Conservation (phyloP, 1,284 basidiomycete genomes). For the Ceratobasidium sp. region DNA sequence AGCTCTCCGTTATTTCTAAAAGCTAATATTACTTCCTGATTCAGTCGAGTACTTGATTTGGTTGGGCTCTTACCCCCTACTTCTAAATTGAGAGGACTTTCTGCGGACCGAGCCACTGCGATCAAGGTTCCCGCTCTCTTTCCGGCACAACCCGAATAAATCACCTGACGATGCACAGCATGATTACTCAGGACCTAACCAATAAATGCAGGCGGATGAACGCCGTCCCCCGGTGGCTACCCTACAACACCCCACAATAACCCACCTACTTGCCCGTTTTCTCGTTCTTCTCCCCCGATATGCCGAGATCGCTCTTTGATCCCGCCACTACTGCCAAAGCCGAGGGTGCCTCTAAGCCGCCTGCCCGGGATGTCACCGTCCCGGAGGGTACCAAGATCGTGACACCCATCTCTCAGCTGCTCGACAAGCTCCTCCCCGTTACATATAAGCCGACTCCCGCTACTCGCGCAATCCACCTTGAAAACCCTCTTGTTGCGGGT, state of each 20-base stretch:
- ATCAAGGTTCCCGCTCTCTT: no score
- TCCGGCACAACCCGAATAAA: slow-evolving; percentile 29
- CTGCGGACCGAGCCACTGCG: no score
- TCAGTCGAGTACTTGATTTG: no score
- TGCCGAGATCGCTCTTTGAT: slow-evolving; percentile 37
- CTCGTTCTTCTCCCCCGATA: background rate
- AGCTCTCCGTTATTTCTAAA: no score
- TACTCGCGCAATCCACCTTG: background rate
- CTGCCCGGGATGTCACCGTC: slow-evolving; percentile 23
- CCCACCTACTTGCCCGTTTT: background rate
- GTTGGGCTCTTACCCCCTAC: no score
- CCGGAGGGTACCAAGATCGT: slow-evolving; percentile 11
- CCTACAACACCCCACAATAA: slow-evolving; percentile 13
- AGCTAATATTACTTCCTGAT: no score
- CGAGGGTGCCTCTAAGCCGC: background rate
- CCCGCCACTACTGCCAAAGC: slow-evolving; percentile 28
- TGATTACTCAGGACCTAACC: slow-evolving; percentile 25
- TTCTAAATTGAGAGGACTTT: no score
- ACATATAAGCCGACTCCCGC: slow-evolving; percentile 3
- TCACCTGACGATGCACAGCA: slow-evolving; percentile 20
- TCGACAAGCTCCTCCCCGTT: slow-evolving; percentile 37
- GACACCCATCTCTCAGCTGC: slow-evolving; percentile 25
- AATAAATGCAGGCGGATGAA: background rate
- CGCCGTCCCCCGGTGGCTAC: slow-evolving; percentile 6
- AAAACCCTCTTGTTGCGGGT: slow-evolving; percentile 21